Conservation (phyloP, 2,329 filamentous ascomycete genomes). For the Aspergillus uvarum region DNA sequence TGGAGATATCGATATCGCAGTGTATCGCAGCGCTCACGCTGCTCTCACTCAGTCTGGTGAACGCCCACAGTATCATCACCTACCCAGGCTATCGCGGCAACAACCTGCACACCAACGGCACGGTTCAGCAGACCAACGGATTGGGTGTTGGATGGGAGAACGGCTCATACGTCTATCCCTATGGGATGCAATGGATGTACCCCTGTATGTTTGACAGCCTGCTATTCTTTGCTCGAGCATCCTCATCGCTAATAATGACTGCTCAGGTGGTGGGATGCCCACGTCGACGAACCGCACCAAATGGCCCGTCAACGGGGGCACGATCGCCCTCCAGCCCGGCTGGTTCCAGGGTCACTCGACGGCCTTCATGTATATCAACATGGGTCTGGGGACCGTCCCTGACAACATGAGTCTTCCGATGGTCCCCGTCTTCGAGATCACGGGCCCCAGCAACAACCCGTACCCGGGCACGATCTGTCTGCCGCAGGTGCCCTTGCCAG, state of each 20-base stretch:
- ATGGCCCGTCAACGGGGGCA: constrained; percentile 86
- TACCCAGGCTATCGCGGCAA: constrained; percentile 87
- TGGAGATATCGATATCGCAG: constrained; percentile 27
- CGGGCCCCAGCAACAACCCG: constrained; percentile 43
- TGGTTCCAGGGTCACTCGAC: constrained; percentile 90
- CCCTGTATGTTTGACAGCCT: constrained; percentile 66
- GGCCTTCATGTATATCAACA: constrained; percentile 85
- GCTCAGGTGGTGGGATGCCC: constrained; percentile 76
- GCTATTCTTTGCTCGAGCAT: neutral
- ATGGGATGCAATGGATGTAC: constrained; percentile 94
- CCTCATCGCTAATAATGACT: constrained; percentile 2
- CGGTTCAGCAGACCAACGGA: constrained; percentile 46
- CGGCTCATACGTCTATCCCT: constrained; percentile 62
- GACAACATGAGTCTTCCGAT: constrained; percentile 85
- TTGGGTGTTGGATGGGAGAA: constrained; percentile 50
- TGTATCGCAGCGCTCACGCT: constrained; percentile 32
- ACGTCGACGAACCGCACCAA: constrained; percentile 80
- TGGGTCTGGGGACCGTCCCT: constrained; percentile 80
- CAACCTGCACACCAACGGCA: constrained; percentile 75
- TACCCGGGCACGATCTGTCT: constrained; percentile 88
- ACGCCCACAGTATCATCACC: constrained; percentile 73
- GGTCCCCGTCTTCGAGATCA: constrained; percentile 76
- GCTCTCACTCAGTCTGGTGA: constrained; percentile 40
- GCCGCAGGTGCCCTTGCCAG: constrained; percentile 81
- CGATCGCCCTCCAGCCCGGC: constrained; percentile 86